Evolutionary conservation across 2,329 filamentous ascomycete genomes (phyloP).

Genomic region (Neopestalotiopsis sp.): DNA sequence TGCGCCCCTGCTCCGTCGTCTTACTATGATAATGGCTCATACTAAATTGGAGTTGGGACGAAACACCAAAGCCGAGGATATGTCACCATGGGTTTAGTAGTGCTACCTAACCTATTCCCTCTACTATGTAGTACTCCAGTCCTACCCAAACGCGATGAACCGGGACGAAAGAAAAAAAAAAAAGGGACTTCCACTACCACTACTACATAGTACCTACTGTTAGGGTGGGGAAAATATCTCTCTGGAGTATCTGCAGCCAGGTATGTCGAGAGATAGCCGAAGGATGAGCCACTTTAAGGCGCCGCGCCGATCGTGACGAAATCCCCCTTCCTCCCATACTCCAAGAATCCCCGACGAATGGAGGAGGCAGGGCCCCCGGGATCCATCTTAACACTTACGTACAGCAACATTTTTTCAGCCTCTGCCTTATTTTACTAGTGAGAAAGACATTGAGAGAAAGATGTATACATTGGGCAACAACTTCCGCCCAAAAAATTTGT

Average conservation of each 20-base stretch:
- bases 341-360: neutral
- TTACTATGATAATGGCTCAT: neutral
- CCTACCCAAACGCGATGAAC: too few species aligned
- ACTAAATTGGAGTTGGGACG: neutral
- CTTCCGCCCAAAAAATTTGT: neutral
- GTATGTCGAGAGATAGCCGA: conserved; percentile 2
- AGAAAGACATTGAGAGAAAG: neutral
- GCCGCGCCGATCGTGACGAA: neutral
- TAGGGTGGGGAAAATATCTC: neutral
- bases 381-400: too few species aligned
- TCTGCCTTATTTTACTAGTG: neutral
- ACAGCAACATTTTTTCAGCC: neutral
- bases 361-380: too few species aligned
- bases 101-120: neutral
- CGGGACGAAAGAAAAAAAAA: too few species aligned
- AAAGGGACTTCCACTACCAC: too few species aligned
- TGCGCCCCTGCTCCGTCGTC: neutral
- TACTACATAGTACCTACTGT: too few species aligned
- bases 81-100: neutral
- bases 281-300: conserved; percentile 1
- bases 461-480: neutral
- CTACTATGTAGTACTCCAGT: neutral
- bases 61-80: neutral
- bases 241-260: neutral
- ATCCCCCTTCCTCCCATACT: neutral